Evolutionary conservation across 1,284 basidiomycete genomes (phyloP), one percentile per base, ranked within the genome.

Genomic region (Takashimella tepidaria): DNA sequence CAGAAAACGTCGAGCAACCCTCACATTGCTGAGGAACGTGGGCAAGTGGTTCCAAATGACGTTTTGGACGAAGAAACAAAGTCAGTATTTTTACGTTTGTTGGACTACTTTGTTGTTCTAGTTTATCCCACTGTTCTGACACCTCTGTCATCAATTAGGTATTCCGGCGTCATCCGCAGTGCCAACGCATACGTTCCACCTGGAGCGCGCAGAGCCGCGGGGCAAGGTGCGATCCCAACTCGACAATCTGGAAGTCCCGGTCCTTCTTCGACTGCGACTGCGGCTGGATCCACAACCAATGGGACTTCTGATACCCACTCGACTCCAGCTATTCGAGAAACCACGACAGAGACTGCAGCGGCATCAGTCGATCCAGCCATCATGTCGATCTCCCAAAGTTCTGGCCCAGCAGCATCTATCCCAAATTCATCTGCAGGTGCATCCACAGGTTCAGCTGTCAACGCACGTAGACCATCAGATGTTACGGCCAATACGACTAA

Each of bases 131-230:
- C n/a, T n/a, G n/a, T n/a, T n/a, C n/a, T n/a, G n/a, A n/a, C n/a
- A n/a, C 31, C 45, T 20, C 23, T 51, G 60, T 56, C 20, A 42
- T 47, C 20, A 16, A 25, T n/a, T 66, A 93, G 89, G 73, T 98
- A 93, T 73, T 89, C 90, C 57, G 92, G 92, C 31, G 95, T 98
- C 41, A 85, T 89, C 46, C 87, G 95, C 54, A 82, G 85, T 45
- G 82, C 86, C 20, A 88, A 88, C 66, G 93, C 95, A 24, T 98
- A 98, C 69, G 84, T 98, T 41, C 93, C 95, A 43, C 91, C 92
- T 11, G 89, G 85, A 54, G 89, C 90, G 25, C 83, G 82, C 21
- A 70, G 87, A 58, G 69, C 71, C 3, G 66, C 67, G 4, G 61
- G 31, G 16, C 31, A 37, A 37, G 31, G 31, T 16, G 16, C 31